Conservation (phyloP, 129 eudicot species). For the Ambrosia artemisiifolia region DNA sequence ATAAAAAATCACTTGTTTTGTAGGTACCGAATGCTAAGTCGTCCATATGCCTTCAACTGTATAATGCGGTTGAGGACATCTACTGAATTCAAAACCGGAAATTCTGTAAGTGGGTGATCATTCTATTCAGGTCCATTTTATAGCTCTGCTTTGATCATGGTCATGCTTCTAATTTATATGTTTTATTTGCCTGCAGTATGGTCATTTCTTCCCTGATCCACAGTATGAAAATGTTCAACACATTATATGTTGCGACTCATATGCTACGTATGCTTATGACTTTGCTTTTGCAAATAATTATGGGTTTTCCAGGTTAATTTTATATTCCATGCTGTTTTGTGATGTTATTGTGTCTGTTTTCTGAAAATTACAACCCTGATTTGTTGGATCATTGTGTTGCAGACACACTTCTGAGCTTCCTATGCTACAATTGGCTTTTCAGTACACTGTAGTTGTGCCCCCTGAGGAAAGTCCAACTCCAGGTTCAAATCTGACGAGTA, state of each 20-base stretch:
- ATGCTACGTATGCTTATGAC: conserved; percentile 96
- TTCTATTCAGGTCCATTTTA: not conserved
- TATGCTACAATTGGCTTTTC: conserved; percentile 83
- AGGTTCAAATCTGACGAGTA: conserved; percentile 39
- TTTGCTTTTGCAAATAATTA: conserved; percentile 66
- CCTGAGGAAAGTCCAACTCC: conserved; percentile 52
- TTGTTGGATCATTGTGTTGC: conserved; percentile 21
- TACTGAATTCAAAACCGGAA: conserved; percentile 75
- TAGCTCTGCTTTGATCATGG: conserved; percentile 9
- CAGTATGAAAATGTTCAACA: conserved; percentile 98
- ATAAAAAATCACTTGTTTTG: conserved; percentile 11
- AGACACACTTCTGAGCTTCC: conserved; percentile 87
- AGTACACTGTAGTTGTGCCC: conserved; percentile 84
- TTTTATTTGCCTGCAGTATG: conserved; percentile 64
- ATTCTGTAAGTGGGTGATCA: conserved; percentile 57
- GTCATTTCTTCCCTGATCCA: conserved; percentile 99
- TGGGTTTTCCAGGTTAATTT: conserved; percentile 79
- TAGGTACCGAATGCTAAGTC: conserved; percentile 99
- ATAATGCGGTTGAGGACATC: conserved; percentile 86
- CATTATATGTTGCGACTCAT: conserved; percentile 91
- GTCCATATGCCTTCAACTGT: conserved; percentile 93
- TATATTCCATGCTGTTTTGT: not conserved
- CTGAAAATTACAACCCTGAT: not conserved
- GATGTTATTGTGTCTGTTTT: not conserved
- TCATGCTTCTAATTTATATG: conserved; percentile 13